phyloP scores from a whole-genome alignment of 139 green algal species.

The Nannochloris sp. region DNA sequence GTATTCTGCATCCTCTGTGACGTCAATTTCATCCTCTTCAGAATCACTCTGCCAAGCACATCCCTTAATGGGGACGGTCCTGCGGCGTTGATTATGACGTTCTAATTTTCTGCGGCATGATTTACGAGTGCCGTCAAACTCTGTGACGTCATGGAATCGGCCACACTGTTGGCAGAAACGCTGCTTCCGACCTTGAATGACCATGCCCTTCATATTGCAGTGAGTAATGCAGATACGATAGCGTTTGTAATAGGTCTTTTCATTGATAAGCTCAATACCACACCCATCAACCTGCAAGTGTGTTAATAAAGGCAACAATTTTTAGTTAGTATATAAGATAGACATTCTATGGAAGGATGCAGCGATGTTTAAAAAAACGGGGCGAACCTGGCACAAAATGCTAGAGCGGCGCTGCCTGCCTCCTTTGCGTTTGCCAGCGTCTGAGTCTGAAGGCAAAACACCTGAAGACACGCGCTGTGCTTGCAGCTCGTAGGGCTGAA shows the following conservation, averaged over 20 bases:
- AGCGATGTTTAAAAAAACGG: background rate
- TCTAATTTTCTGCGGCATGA: conserved; percentile 20
- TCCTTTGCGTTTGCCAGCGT: background rate
- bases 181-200: conserved; percentile 57
- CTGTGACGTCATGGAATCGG: conserved; percentile 16
- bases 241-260: conserved; percentile 62
- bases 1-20: background rate
- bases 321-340: background rate
- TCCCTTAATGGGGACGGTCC: background rate
- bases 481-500: no score
- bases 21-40: background rate
- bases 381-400: conserved; percentile 17
- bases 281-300: conserved; percentile 54
- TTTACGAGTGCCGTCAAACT: conserved; percentile 12
- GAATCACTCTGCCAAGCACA: background rate
- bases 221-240: conserved; percentile 76
- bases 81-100: conserved; percentile 19
- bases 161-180: conserved; percentile 73
- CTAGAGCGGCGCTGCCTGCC: conserved; percentile 11
- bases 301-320: no score
- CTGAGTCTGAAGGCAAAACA: no score
- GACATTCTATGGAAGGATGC: background rate
- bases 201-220: conserved; percentile 30
- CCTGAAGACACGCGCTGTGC: no score
- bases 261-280: conserved; percentile 38